Base-by-base conservation (phyloP, 345 rosid genomes). In the Salix brachista region DNA sequence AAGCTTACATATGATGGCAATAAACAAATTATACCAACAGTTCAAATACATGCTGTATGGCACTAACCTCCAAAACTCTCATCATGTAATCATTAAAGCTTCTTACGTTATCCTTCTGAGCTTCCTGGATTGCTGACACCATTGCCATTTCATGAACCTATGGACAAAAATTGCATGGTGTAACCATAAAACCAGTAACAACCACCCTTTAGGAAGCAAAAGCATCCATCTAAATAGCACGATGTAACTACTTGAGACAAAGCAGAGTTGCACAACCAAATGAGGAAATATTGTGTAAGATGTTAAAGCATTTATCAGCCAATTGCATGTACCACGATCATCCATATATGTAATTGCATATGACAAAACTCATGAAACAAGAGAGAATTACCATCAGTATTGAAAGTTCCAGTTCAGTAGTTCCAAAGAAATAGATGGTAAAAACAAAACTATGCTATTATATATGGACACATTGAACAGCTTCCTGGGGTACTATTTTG, bases 61-160 rank as follows among this genome's bases (percentile, higher is more conserved):
- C 64, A 81, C 93, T 78, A 61, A 96, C 99, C 99, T 96, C 94
- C 84, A 91, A 80, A 60, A 93, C 95, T 84, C 88, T 92, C 91
- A 96, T 86, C 98, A 93, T 93, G 84, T 93, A 87, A 83, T 93
- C 99, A 86, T 90, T 91, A 74, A 96, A 96, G 84, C 94, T 93
- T 86, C 92, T 87, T 68, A 92, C 82, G 58, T 91, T 96, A 84
- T 96, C 99, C 86, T 91, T 92, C 79, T 96, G 99, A 72, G 98
- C 96, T 92, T 93, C 94, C 77, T 96, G 99, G 76, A 96, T 89
- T 73, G 98, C 92, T 56, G 97, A 96, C 44, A 96, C 96, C 91
- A 96, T 90, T 78, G 98, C 94, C 94, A 96, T 91, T 87, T 93
- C 99, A 87, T 91, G 99, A 81, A 96, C 95, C 99, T 96, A 77